Base-by-base conservation (phyloP, 805 yeast species). In the Saccharomycopsis schoenii region DNA sequence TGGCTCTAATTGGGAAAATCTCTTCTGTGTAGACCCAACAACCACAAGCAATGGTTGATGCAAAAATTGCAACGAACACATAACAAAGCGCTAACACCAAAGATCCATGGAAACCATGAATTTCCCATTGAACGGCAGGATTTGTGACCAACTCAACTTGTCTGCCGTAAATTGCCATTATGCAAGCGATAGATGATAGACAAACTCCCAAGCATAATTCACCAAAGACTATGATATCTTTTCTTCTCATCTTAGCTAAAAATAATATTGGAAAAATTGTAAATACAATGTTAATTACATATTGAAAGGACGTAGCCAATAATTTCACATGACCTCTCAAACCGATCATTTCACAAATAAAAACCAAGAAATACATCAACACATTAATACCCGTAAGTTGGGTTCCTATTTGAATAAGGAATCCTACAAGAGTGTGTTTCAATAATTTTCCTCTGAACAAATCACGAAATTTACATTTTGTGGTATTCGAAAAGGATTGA, bases 21-120 rank as follows among this genome's bases (percentile, higher is more conserved):
- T 82, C 86, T 57, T 77, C 75, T 4, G 80, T 74, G 66, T 80
- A 81, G 21, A 82, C 67, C 80, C 80, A 77, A 40, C 82, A 75
- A 2, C 76, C 76, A 52, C 83, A 74, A 0, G 78, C 70, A 14
- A 82, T 69, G 0, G 82, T 73, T 1, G 81, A 68, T 0, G 83
- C 73, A 66, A 76, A 78, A 0, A 81, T 71, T 2, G 82, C 77
- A 29, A 78, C 77, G 56, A 78, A 70, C 56, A 79, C 68, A 47
- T 77, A 74, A 51, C 79, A 75, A 3, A 81, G 66, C 0, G 81
- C 80, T 51, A 83, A 65, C 0, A 77, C 69, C 1, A 73, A 62
- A 0, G 81, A 73, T 0, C 83, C 83, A 3, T 78, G 73, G 4
- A 69, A 66, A 1, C 73, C 73, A 29, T 69, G 64, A 4, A 78